phyloP scores from a whole-genome alignment of 495 filamentous ascomycete genomes.

The Staphylotrichum longicolle region DNA sequence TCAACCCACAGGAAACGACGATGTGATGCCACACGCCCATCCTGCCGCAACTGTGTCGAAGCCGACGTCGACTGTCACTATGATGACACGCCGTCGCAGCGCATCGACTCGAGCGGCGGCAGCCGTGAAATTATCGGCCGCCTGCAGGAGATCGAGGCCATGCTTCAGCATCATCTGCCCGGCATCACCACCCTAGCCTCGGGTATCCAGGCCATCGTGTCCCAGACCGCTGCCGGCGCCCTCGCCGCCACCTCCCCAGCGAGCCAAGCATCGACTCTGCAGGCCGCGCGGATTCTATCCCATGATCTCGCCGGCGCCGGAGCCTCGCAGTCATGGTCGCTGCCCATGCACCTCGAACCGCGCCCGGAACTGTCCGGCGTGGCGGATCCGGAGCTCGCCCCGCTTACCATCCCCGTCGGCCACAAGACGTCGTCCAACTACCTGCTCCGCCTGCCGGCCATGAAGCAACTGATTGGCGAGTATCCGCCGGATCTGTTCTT shows the following conservation, averaged over 20 bases:
- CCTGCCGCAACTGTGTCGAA: conserved; percentile 10
- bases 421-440: conserved; percentile 15
- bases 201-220: conserved; percentile 9
- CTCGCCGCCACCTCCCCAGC: conserved; percentile 6
- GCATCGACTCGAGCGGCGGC: conserved; percentile 10
- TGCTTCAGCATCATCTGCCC: conserved; percentile 10
- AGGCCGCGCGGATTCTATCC: conserved; percentile 10
- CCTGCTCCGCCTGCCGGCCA: conserved; percentile 7
- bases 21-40: conserved; percentile 5
- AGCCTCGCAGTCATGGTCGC: background rate
- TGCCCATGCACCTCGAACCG: conserved; percentile 2
- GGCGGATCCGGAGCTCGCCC: conserved; percentile 2
- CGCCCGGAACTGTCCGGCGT: background rate
- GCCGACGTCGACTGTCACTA: conserved; percentile 15
- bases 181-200: conserved; percentile 8
- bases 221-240: background rate
- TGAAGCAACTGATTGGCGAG: conserved; percentile 10
- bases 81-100: conserved; percentile 9
- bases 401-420: conserved; percentile 12
- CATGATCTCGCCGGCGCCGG: conserved; percentile 11
- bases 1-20: conserved; percentile 2
- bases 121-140: conserved; percentile 8
- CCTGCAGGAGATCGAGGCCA: conserved; percentile 10
- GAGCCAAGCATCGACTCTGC: conserved; percentile 4
- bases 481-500: conserved; percentile 12